Conservation (phyloP, 345 rosid genomes). For the Syzygium grande region DNA sequence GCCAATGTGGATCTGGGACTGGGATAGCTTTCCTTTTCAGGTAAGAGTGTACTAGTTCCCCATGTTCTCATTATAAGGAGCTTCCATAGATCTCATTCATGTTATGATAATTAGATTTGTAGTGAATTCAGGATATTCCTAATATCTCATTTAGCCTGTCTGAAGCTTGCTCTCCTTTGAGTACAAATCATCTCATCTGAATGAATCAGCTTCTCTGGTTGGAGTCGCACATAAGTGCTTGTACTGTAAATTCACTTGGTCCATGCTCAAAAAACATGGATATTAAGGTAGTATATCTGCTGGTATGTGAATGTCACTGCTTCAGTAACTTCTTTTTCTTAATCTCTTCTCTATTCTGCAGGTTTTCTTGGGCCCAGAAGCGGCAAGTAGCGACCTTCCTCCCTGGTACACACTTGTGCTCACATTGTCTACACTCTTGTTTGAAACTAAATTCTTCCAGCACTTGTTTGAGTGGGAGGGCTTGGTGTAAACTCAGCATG, state of each 20-base stretch:
- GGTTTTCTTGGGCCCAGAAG: constrained; percentile 56
- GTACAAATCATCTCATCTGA: neutral
- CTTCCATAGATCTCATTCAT: neutral
- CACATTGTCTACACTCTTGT: neutral
- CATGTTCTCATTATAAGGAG: neutral
- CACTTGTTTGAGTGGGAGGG: neutral
- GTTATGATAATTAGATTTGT: neutral
- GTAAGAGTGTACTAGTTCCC: neutral
- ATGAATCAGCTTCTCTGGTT: neutral
- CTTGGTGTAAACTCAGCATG: neutral
- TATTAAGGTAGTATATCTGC: neutral
- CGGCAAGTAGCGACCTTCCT: constrained; percentile 36
- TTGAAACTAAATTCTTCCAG: neutral
- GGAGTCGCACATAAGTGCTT: neutral
- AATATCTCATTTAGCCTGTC: neutral
- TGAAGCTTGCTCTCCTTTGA: neutral
- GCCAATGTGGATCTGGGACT: neutral
- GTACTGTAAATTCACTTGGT: neutral
- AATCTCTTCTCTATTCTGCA: constrained; percentile 7
- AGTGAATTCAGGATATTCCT: neutral
- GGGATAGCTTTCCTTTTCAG: neutral
- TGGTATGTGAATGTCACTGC: neutral
- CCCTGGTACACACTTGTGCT: constrained; percentile 22
- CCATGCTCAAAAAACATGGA: neutral
- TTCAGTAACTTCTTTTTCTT: neutral